Base-by-base conservation (phyloP, 352 stramenopile genomes). In the Discostella stelligera region DNA sequence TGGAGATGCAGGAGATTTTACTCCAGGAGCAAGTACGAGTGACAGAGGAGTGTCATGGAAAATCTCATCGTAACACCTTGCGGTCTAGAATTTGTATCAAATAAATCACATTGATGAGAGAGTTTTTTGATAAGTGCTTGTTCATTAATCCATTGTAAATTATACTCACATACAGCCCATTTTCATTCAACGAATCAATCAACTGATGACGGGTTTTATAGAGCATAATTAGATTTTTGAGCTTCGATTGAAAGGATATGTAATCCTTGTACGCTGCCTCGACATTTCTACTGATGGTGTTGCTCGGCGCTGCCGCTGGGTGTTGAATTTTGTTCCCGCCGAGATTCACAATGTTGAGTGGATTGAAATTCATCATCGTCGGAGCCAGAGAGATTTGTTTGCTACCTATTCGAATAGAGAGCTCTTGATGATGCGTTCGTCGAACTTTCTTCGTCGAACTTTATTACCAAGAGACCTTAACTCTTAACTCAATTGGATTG, bases 31-130 rank as follows among this genome's bases (percentile, higher is more conserved):
- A 27, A 81, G 61, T 48, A 79, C 39, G 53, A 37, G 16, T 27
- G 67, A 56, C 8, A 85, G 62, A 30, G 77, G 77, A 44, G 71
- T 72, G 11, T 63, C 65, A 63, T 46, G 54, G 30, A 81, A 67
- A 67, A 85, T 85, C 39, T 74, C 68, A 62, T 81, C 46, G 54
- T 76, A 79, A 49, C 53, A 75, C 55, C 80, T 85, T 55, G 77
- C 77, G 25, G 77, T 76, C 71, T 83, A 44, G 41, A 23, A 65
- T 60, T 25, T 54, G 20, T 9, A 41, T 37, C 53, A 46, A 32
- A 10, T 14, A 37, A 58, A 58, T 32, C 50, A 58, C 27, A 44
- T 60, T 0, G 8, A 32, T 61, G 53, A 61, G 53, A 46, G 21
- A 5, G 37, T 14, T 44, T 44, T 11, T 44, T 14, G 1, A 44